Conservation (phyloP, 371 early-diverging fungal genomes). For the Scutellospora calospora region DNA sequence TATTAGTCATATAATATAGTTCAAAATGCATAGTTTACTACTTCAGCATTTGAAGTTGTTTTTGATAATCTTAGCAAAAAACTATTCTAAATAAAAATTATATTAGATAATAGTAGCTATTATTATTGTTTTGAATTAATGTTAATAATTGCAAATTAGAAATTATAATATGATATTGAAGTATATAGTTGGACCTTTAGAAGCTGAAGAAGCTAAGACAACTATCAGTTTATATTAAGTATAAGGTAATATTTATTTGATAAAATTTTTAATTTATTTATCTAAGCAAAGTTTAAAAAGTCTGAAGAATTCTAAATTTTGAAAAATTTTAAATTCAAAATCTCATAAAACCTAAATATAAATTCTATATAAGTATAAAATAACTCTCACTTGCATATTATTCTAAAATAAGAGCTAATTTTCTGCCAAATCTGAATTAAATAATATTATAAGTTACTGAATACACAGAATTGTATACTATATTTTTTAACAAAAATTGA, state of each 20-base stretch:
- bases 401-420: no score
- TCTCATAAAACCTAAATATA: no score
- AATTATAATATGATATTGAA: not conserved
- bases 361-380: no score
- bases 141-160: slow-evolving; percentile 19
- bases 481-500: no score
- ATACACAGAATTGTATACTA: no score
- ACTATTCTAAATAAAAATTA: not conserved
- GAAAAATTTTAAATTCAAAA: no score
- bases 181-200: slow-evolving; percentile 10
- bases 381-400: no score
- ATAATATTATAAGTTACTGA: no score
- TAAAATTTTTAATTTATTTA: no score
- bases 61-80: not conserved
- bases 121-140: slow-evolving; percentile 21
- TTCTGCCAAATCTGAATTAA: no score
- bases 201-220: slow-evolving; percentile 9
- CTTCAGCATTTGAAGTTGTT: slow-evolving; percentile 1
- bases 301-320: no score
- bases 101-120: slow-evolving; percentile 10
- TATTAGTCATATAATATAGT: not conserved
- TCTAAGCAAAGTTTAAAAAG: no score
- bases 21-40: not conserved
- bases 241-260: not conserved
- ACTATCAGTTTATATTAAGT: slow-evolving; percentile 10